Percentiles rank a stretch among this genome's conserved stretches.
These are phyloP conservation scores for Xylaria sp. DNA, from an alignment of 2,329 filamentous ascomycete species.

Conservation along the genomic window DNA sequence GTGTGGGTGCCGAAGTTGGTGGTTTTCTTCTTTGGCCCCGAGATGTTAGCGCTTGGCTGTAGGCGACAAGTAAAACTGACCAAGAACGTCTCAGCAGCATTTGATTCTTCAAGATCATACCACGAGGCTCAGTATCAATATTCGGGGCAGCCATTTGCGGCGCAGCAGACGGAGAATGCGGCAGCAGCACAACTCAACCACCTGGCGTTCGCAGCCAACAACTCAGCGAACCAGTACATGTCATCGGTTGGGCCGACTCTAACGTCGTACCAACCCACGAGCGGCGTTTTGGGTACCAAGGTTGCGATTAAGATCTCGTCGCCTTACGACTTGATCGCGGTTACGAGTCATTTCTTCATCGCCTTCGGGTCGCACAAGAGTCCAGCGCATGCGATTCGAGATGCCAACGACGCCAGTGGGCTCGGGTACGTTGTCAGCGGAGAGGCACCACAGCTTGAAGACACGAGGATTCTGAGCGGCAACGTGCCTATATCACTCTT, in stretches of 20 bases:
- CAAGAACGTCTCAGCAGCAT: conserved; percentile 54
- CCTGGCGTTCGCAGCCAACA: conserved; percentile 69
- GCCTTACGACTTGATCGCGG: conserved; percentile 74
- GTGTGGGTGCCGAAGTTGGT: background rate
- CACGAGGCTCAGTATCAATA: conserved; percentile 68
- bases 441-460: conserved; percentile 72
- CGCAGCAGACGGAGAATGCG: conserved; percentile 63
- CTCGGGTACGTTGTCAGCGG: conserved; percentile 79
- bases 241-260: conserved; percentile 71
- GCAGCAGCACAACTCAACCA: conserved; percentile 63
- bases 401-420: conserved; percentile 66
- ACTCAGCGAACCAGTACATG: conserved; percentile 74
- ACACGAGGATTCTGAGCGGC: conserved; percentile 61
- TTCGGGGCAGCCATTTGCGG: conserved; percentile 58
- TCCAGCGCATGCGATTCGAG: conserved; percentile 72
- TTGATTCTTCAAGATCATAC: conserved; percentile 70
- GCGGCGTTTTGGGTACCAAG: conserved; percentile 76
- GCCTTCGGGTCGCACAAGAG: conserved; percentile 84
- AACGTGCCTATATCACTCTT: conserved; percentile 67
- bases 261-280: conserved; percentile 74
- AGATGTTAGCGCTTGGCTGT: background rate
- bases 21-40: background rate
- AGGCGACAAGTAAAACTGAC: conserved; percentile 37
- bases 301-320: conserved; percentile 80
- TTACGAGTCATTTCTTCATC: conserved; percentile 72